A percentile compares a stretch with the other conserved stretches of the same genome.
phyloP scores from a whole-genome alignment of 768 basidiomycete genomes.

The Suillus clintonianus region DNA sequence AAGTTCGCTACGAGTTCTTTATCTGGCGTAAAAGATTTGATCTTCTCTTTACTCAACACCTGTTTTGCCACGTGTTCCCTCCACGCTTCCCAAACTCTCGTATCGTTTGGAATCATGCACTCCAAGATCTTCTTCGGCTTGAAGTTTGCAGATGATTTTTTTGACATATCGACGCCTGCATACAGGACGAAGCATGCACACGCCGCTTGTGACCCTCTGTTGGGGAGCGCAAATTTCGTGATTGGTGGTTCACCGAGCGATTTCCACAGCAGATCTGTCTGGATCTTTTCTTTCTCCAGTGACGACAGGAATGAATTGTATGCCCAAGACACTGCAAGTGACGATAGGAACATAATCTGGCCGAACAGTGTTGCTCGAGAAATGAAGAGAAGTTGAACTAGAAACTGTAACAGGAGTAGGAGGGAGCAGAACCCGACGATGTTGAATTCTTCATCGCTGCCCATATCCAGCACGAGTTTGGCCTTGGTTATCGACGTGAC shows the following conservation, averaged over 20 bases:
- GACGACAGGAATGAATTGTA: constrained; percentile 32
- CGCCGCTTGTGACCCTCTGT: constrained; percentile 17
- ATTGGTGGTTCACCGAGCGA: constrained; percentile 14
- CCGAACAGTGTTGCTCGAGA: constrained; percentile 34
- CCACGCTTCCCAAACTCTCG: constrained; percentile 22
- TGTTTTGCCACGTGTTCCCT: constrained; percentile 16
- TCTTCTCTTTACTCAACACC: constrained; percentile 3
- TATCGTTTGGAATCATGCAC: constrained; percentile 21
- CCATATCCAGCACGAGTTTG: constrained; percentile 20
- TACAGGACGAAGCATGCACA: constrained; percentile 17
- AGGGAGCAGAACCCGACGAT: constrained; percentile 26
- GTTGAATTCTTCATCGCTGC: not conserved
- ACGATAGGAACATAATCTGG: constrained; percentile 35
- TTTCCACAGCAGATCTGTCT: constrained; percentile 21
- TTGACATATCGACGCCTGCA: not conserved
- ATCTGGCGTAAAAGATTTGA: not conserved
- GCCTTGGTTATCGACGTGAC: constrained; percentile 32
- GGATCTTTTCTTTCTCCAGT: constrained; percentile 27
- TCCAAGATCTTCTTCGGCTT: constrained; percentile 14
- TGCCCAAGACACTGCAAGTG: constrained; percentile 34
- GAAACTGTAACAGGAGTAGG: constrained; percentile 29
- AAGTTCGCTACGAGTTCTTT: not conserved
- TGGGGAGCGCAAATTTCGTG: constrained; percentile 14
- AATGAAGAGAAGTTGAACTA: constrained; percentile 33
- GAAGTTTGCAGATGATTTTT: not conserved